Base-by-base conservation (phyloP, 352 stramenopile genomes). In the Pythium apleroticum region DNA sequence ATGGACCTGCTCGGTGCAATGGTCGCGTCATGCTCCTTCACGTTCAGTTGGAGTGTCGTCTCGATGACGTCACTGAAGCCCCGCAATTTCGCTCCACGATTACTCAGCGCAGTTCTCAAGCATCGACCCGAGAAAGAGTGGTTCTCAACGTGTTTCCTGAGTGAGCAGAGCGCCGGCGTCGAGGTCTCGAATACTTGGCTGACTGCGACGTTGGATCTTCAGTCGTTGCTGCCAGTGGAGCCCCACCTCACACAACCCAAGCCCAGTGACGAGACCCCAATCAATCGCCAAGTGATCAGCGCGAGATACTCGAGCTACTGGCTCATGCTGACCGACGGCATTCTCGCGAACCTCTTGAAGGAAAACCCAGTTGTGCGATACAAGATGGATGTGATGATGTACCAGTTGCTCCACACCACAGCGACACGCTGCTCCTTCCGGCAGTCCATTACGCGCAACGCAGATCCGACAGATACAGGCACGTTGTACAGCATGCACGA, bases 1-100 rank as follows among this genome's bases (percentile, higher is more conserved):
- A 75, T 93, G 41, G 84, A 95, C 63, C 65, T 93, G 48, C 61
- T 92, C 22, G 86, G 84, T 11, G 69, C 63, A 41, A 69, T 90
- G 24, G 68, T 95, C 24, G 78, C 84, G 7, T 83, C 77, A 0
- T 84, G 79, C 41, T 75, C 75, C 15, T 73, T 88, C 45, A 69
- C 80, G 8, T 95, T 91, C 63, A 76, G 64, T 49, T 95, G 86
- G 86, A 80, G 31, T 50, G 66, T 79, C 2, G 56, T 89, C 12
- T 77, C 65, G 3, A 60, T 61, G 25, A 55, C 61, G 8, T 76
- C 74, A 10, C 53, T 74, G 10, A 91, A 89, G 54, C 48, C 63
- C 0, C 74, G 79, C 24, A 77, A 88, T 49, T 68, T 95, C 25
- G 78, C 74, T 7, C 78, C 84, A 46, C 79, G 83, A 3, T 53